A percentile compares a stretch with the other conserved stretches of the same genome.
phyloP scores from a whole-genome alignment of 768 basidiomycete genomes.

The Chalciporus piperatus region DNA sequence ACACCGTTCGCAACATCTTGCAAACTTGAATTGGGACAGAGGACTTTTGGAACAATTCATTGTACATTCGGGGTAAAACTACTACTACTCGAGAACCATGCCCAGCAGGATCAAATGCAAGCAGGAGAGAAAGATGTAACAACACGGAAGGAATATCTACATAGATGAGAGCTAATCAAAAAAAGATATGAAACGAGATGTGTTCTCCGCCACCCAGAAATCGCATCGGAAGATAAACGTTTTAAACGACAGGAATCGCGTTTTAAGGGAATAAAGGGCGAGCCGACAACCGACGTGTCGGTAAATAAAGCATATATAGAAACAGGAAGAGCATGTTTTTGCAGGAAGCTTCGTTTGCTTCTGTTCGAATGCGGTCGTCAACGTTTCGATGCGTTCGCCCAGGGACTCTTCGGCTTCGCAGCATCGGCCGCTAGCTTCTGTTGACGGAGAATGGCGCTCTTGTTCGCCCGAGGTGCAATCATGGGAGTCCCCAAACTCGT shows the following conservation, averaged over 20 bases:
- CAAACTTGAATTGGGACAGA: too few species aligned
- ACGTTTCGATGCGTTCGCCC: constrained; percentile 31
- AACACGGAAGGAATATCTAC: constrained; percentile 8
- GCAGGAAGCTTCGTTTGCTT: background rate
- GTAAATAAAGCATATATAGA: constrained; percentile 21
- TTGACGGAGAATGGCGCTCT: constrained; percentile 65
- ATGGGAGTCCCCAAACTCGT: constrained; percentile 58
- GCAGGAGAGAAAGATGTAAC: constrained; percentile 2
- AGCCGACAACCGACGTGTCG: constrained; percentile 2
- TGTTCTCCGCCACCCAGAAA: constrained; percentile 15
- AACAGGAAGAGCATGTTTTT: background rate
- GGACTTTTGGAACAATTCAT: background rate
- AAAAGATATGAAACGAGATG: background rate
- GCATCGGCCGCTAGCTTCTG: constrained; percentile 54
- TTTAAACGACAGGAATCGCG: constrained; percentile 18
- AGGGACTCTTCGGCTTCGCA: constrained; percentile 31
- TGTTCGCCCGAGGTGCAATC: constrained; percentile 69
- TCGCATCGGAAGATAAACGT: constrained; percentile 12
- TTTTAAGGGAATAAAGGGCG: constrained; percentile 10
- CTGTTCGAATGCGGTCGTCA: constrained; percentile 5
- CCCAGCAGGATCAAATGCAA: constrained; percentile 14
- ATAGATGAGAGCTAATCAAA: constrained; percentile 9
- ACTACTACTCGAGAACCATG: constrained; percentile 7
- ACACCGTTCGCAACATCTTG: too few species aligned
- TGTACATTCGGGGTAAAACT: constrained; percentile 1